Evolutionary conservation across 2,329 filamentous ascomycete species (phyloP), one percentile per base, ranked within the genome.

Genomic region (Waltergamsia citrina): DNA sequence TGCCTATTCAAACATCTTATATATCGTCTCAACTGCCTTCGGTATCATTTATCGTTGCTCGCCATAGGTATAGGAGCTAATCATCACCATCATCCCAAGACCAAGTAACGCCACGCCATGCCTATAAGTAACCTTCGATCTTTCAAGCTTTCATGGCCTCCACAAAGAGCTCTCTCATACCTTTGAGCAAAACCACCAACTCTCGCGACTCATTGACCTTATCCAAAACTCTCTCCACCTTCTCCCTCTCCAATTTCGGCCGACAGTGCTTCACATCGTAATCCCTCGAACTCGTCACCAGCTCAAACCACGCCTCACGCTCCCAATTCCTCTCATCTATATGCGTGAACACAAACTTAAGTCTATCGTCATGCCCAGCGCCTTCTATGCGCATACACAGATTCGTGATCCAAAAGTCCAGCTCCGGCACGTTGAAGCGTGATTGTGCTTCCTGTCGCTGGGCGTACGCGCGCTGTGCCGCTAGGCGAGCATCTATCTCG

Each of bases 401-500:
- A 53, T 90, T 92, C 35, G 81, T 82, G 54, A 94, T 84, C 92
- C 92, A 98, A 54, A 96, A 96, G 45, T 88, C 84, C 29, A 98
- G 70, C 63, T 98, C 92, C 0, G 92, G 92, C 28, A 85, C 74
- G 58, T 98, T 96, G 59, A 90, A 84, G 22, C 86, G 76, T 35
- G 83, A 76, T 61, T 96, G 90, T 3, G 81, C 74, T 48, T 93
- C 85, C 24, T 94, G 67, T 46, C 85, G 78, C 41, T 75, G 71
- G 31, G 83, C 78, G 53, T 85, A 78, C 41, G 74, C 74, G 33
- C 77, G 68, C 59, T 87, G 83, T 10, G 81, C 78, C n/a, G 80
- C 79, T 16, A 83, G 61, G 26, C 75, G 71, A 20, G 72, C 65
- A 35, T 82, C 78, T 42, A 90, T 86, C 35, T 78, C 73, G 38